Percentiles rank a stretch among this genome's conserved stretches.
Evolutionary conservation across 768 basidiomycete genomes (phyloP).

Genomic region (Pilatotrama ljubarskyi): DNA sequence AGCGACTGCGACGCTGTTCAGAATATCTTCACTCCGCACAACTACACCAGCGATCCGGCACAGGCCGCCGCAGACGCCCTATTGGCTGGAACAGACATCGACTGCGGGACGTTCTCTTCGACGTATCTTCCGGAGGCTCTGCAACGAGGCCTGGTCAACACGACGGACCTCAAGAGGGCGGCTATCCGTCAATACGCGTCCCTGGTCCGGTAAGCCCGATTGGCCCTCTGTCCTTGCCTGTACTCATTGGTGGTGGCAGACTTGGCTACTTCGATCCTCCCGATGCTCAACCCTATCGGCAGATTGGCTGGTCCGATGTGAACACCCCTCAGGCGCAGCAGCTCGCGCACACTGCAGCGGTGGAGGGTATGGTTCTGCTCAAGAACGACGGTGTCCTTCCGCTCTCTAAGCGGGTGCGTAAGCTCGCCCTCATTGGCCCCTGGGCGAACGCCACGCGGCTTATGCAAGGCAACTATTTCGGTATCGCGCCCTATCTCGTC

Average conservation of each 20-base stretch:
- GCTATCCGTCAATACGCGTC: constrained; percentile 51
- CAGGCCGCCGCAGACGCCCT: constrained; percentile 52
- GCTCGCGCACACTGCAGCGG: constrained; percentile 51
- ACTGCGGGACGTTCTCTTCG: constrained; percentile 53
- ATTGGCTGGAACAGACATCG: constrained; percentile 46
- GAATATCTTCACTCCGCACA: constrained; percentile 52
- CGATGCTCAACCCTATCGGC: constrained; percentile 49
- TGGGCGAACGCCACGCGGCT: constrained; percentile 55
- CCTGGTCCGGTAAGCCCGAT: constrained; percentile 46
- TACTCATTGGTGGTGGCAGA: constrained; percentile 29
- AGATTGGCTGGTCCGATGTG: constrained; percentile 49
- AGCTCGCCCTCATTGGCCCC: constrained; percentile 59
- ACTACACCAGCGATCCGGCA: constrained; percentile 44
- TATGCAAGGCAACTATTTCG: constrained; percentile 61
- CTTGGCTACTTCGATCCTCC: constrained; percentile 60
- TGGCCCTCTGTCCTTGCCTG: not conserved
- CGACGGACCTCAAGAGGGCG: constrained; percentile 44
- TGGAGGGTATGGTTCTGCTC: constrained; percentile 57
- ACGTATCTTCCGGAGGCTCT: constrained; percentile 47
- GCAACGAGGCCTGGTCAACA: constrained; percentile 47
- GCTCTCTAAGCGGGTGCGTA: constrained; percentile 44
- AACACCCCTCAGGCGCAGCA: constrained; percentile 47
- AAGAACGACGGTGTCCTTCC: constrained; percentile 67
- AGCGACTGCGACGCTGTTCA: constrained; percentile 57
- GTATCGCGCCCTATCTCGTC: constrained; percentile 54